Base-by-base conservation (phyloP, 352 stramenopile genomes). In the Globisporangium middletonii region DNA sequence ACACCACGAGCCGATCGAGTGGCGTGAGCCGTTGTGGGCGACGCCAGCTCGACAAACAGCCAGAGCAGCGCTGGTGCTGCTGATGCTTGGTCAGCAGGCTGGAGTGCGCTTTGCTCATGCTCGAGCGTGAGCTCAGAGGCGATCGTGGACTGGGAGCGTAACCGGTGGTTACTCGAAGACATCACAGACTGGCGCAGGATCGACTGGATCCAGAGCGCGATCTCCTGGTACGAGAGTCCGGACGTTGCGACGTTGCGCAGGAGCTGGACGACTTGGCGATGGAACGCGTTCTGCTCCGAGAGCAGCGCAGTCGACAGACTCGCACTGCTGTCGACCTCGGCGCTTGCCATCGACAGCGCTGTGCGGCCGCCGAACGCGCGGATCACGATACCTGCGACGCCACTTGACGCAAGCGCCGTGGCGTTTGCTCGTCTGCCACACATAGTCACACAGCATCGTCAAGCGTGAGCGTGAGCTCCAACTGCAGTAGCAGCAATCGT, bases 371-470 rank as follows among this genome's bases (percentile, higher is more conserved):
- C 63, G 47, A 73, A 72, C 13, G 68, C 69, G 62, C 65, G 64
- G n/a, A 79, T 23, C 28, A 76, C n/a, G 15, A 70, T 38, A 26
- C 70, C 56, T 46, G 65, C 41, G 16, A 67, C 41, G 28, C 66
- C 46, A 51, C 16, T 51, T 4, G 67, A 66, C 23, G 61, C 67
- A 7, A 77, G 35, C 5, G 9, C 41, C 45, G 58, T 37, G 6
- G 67, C 53, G 48, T 75, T 77, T 26, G 26, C 64, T 19, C 52
- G 37, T 33, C 69, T 77, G 44, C 54, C 44, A 7, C 18, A 44
- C 8, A 49, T n/a, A 38, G 13, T 18, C 46, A 50, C 19, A 50
- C 9, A 28, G 16, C 53, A 53, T 37, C 16, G 44, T 30, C 12
- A 53, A 12, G 4, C 5, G 33, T 15, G 26, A 8, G 26, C 15